These are phyloP conservation scores for Fusarium pininemorale DNA, from an alignment of 2,329 filamentous ascomycete species.

Conservation along the genomic window DNA sequence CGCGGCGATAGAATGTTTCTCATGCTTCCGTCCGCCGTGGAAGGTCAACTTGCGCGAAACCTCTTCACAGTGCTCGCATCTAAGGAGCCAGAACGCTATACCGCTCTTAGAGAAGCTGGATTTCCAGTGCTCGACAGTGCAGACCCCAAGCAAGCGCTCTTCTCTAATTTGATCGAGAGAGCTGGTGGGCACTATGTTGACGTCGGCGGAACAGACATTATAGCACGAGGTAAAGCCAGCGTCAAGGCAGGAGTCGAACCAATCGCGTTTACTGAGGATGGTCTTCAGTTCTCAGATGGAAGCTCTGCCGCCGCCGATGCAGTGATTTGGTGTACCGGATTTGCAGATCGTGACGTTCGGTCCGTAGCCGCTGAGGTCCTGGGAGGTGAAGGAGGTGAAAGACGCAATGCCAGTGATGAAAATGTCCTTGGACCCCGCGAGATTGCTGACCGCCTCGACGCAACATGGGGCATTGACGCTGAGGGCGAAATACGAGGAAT, in stretches of 20 bases:
- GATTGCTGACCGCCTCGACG: constrained; percentile 2
- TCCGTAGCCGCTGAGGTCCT: not conserved
- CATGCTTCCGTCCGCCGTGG: not conserved
- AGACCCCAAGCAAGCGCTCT: not conserved
- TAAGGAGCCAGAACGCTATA: constrained; percentile 17
- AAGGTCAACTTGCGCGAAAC: constrained; percentile 3
- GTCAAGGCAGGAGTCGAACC: constrained; percentile 14
- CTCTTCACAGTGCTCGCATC: constrained; percentile 15
- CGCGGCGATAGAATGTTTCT: constrained; percentile 14
- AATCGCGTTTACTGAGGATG: not conserved
- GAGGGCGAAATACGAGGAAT: constrained; percentile 33
- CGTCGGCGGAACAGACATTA: not conserved
- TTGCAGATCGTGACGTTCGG: constrained; percentile 12
- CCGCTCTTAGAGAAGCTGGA: not conserved
- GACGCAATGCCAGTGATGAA: fast-evolving
- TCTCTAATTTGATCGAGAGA: constrained; percentile 17
- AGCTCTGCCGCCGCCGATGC: constrained; percentile 1
- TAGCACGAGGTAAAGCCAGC: not conserved
- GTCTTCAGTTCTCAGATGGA: constrained; percentile 18
- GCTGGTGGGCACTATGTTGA: constrained; percentile 26
- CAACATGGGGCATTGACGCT: constrained; percentile 23
- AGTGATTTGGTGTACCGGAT: constrained; percentile 29
- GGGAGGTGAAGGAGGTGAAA: not conserved
- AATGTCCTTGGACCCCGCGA: not conserved
- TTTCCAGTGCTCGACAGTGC: constrained; percentile 20